Conservation (phyloP, 306 rosid species). For the Cicer judaicum region DNA sequence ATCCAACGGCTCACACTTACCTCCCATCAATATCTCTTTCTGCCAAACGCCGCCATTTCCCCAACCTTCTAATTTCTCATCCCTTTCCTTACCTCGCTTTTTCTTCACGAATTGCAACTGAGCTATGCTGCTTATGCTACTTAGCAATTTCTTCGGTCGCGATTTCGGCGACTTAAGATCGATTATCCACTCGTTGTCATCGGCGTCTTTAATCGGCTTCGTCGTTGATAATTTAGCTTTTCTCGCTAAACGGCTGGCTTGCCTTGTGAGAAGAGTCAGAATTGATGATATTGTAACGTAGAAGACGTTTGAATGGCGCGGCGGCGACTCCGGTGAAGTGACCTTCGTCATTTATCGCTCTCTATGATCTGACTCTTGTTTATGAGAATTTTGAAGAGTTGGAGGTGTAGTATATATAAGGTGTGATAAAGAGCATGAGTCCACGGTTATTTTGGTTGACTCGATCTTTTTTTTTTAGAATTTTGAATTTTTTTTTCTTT, state of each 20-base stretch:
- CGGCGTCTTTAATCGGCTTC: background rate
- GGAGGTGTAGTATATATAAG: conserved; percentile 18
- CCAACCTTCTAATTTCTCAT: conserved; percentile 43
- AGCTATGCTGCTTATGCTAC: conserved; percentile 70
- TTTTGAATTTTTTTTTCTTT: too few species aligned
- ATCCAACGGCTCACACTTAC: conserved; percentile 84
- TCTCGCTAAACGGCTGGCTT: conserved; percentile 47
- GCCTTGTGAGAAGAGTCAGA: conserved; percentile 47
- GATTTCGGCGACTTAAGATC: conserved; percentile 47
- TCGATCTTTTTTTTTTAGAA: background rate
- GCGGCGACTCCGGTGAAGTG: conserved; percentile 43
- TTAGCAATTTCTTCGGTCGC: conserved; percentile 68
- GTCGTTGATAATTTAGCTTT: conserved; percentile 37
- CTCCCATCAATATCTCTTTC: conserved; percentile 83
- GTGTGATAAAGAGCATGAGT: conserved; percentile 37
- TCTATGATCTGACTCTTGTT: background rate
- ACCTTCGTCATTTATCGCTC: conserved; percentile 31
- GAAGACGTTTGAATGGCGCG: conserved; percentile 43
- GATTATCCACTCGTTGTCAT: conserved; percentile 23
- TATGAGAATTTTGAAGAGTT: background rate
- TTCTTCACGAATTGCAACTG: conserved; percentile 43
- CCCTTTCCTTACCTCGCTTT: conserved; percentile 10
- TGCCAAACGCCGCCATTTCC: conserved; percentile 98
- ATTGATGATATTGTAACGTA: conserved; percentile 51
- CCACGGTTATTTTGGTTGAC: conserved; percentile 45